Percentiles rank a stretch among this genome's conserved stretches.
phyloP scores from a whole-genome alignment of 108 stramenopile genomes.

The Discostella stelligeroides region DNA sequence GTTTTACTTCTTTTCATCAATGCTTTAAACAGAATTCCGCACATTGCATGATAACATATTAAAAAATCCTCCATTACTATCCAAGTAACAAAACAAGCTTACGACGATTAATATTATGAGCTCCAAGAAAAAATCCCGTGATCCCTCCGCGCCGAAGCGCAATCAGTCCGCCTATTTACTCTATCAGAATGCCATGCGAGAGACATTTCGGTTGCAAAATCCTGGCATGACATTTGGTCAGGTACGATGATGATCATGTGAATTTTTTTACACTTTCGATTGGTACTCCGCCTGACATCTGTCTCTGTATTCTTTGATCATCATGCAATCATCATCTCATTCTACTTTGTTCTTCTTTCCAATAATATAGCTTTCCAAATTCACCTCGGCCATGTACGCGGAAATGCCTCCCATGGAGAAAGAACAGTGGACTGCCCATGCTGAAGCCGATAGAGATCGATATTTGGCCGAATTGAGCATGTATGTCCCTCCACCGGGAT shows the following conservation, averaged over 20 bases:
- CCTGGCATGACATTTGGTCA: conserved; percentile 73
- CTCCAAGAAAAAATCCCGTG: conserved; percentile 28
- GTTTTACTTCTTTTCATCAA: too few relatives aligned
- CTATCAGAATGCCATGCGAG: conserved; percentile 56
- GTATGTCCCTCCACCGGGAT: conserved; percentile 74
- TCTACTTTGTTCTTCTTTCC: too few relatives aligned
- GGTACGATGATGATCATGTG: conserved; percentile 54
- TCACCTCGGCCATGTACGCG: conserved; percentile 84
- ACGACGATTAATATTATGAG: not conserved
- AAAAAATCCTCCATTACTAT: too few relatives aligned
- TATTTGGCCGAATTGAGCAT: conserved; percentile 70
- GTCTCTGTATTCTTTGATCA: too few relatives aligned
- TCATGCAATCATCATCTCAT: too few relatives aligned
- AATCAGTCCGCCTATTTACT: conserved; percentile 56
- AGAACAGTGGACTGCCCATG: conserved; percentile 70
- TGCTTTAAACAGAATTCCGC: too few relatives aligned
- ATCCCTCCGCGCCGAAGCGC: conserved; percentile 55
- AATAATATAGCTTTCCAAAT: conserved; percentile 72
- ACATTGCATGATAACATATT: too few relatives aligned
- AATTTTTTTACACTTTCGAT: too few relatives aligned
- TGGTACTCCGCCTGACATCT: too few relatives aligned
- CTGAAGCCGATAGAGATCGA: conserved; percentile 80
- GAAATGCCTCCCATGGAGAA: conserved; percentile 79
- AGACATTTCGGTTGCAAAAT: conserved; percentile 42
- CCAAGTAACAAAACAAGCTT: not conserved